Base-by-base conservation (phyloP, 2,329 filamentous ascomycete species). In the Xenosphaeropsis pyriputrescens region DNA sequence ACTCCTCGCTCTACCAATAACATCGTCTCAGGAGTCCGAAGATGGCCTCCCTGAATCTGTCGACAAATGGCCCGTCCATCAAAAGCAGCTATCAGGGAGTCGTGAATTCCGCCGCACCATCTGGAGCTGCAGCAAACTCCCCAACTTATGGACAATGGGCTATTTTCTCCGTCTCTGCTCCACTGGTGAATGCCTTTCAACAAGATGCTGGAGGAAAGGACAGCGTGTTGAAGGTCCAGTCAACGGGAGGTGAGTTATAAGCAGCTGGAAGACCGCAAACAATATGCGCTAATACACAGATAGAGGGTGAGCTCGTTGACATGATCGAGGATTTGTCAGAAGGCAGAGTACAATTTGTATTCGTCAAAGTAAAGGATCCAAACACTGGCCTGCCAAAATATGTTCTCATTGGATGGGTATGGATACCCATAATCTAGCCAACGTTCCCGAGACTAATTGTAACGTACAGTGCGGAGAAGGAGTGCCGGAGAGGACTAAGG, bases 401-500 rank as follows among this genome's bases (percentile, higher is more conserved):
- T 57, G 85, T 93, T 42, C 70, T 98, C 47, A 85, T 98, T 56
- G 88, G 83, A 47, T 98, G 91, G 82, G 71, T 75, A 55, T 44
- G 63, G 55, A 18, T 19, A 14, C 22, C 9, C 29, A 14, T 5
- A 7, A 35, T 18, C 15, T 12, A 35, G 9, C 15, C 14, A 7
- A 15, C 11, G 14, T 15, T 11, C 13, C 12, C 32, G 18, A 34
- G 32, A 14, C 26, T 12, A 13, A 29, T 22, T 7, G 8, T 13
- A 18, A 35, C 32, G 8, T 37, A 36, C 45, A 70, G 82, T 98
- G 91, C 58, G 91, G 91, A 47, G 89, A 93, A 55, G 91, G 91
- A 50, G 91, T 98, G 13, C 91, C 91, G n/a, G 91, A 98, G 63
- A 72, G 89, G 52, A 96, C 89, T 43, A 98, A 96, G 63, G 91